Evolutionary conservation across 2,329 filamentous ascomycete genomes (phyloP), one percentile per base, ranked within the genome.

Genomic region (Myrmaecium sp.): DNA sequence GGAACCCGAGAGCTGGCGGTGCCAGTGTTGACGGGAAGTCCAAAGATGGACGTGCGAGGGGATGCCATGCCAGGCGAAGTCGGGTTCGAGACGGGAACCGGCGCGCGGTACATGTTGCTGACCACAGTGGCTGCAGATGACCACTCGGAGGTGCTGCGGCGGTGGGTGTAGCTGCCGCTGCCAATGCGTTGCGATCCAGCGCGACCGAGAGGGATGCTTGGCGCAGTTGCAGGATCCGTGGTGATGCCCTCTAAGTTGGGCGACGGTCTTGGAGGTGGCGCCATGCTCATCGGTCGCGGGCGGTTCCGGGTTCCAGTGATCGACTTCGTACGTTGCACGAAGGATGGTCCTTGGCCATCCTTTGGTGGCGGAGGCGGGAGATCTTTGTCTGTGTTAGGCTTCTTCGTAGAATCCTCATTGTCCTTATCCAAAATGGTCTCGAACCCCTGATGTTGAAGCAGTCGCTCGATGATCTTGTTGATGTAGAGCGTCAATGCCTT

Each of bases 401-500:
- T 41, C 20, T 32, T 28, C 13, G 38, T 28, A 15, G 35, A 37
- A 21, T 29, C 30, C 30, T 48, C 57, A 30, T 75, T 69, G 27
- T 69, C 69, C 6, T 81, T 78, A 47, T 92, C 82, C 21, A 94
- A 64, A 33, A 95, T 92, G 34, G 81, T 74, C 55, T 98, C 86
- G 39, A 93, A 95, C 39, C 92, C 84, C 44, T 92, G 79, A 54
- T 94, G 80, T 47, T 92, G 79, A 34, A 98, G 66, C 23, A 98
- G 69, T 30, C 89, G 78, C 51, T 89, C 89, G 49, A 98, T 93
- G 51, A 98, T 95, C 58, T 89, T 92, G 67, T 95, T 93, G 61
- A 98, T 94, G 59, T 98, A 98, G 37, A 95, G 63, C 14, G 83
- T 92, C 40, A 98, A 63, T 16, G 89, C 89, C 60, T 95, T 95